phyloP scores from a whole-genome alignment of 1,284 basidiomycete genomes.

The Malassezia japonica region DNA sequence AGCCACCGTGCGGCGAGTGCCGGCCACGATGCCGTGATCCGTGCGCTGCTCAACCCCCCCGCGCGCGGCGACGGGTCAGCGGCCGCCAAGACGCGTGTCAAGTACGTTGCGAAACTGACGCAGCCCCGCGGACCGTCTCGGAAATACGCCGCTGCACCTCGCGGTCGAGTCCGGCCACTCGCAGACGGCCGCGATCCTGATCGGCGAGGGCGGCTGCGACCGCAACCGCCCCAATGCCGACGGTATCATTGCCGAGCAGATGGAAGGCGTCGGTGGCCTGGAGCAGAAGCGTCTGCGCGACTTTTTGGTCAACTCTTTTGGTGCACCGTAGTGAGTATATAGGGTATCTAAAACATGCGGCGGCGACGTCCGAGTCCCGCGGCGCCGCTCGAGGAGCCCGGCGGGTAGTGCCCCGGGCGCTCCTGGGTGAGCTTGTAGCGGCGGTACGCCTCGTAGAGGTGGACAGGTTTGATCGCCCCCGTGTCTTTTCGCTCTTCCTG shows the following conservation, averaged over 20 bases:
- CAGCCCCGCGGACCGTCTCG: constrained; percentile 27
- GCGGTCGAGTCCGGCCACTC: constrained; percentile 27
- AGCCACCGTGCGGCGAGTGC: constrained; percentile 25
- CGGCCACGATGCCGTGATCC: constrained; percentile 23
- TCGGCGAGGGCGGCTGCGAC: constrained; percentile 24
- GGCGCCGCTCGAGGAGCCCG: constrained; percentile 26
- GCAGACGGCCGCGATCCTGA: constrained; percentile 24
- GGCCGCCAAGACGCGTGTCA: constrained; percentile 28
- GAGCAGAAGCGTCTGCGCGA: constrained; percentile 19
- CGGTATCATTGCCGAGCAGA: constrained; percentile 21
- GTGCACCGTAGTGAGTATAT: constrained; percentile 1
- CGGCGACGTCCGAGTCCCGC: constrained; percentile 34
- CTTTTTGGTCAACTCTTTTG: constrained; percentile 11
- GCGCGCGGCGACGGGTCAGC: constrained; percentile 15
- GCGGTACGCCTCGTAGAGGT: constrained; percentile 75
- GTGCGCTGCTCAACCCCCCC: constrained; percentile 22
- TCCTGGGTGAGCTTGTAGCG: constrained; percentile 69
- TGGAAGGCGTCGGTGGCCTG: constrained; percentile 26
- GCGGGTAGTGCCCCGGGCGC: constrained; percentile 38
- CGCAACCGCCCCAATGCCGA: constrained; percentile 22
- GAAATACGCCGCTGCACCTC: constrained; percentile 31
- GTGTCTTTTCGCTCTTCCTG: constrained; percentile 63
- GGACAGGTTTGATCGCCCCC: constrained; percentile 72
- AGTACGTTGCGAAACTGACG: constrained; percentile 15
- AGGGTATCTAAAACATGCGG: constrained; percentile 29